Evolutionary conservation across 768 basidiomycete species (phyloP), one percentile per base, ranked within the genome.

Genomic region (Chalciporus sphaerocephalus): DNA sequence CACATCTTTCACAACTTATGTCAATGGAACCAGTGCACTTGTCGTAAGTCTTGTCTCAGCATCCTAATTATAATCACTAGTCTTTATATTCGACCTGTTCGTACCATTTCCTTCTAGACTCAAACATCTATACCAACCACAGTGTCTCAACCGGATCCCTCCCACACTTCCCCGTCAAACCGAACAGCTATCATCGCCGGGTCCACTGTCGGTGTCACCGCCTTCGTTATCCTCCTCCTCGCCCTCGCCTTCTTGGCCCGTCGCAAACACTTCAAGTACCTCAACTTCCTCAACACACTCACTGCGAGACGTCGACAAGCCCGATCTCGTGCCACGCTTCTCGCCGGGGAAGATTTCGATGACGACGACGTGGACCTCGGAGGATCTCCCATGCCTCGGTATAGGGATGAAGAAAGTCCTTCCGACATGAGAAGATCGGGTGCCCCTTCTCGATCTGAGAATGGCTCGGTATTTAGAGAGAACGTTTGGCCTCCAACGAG

Each of bases 401-500:
- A 65, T 25, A 39, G 46, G 5, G 54, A 59, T 21, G 50, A 61
- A 22, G 56, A 52, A 5, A 44, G 54, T 0, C 56, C 63, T 1
- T 58, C 60, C 60, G 63, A 60, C 22, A 20, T 11, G 11, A 28
- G 40, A 2, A 32, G 30, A 15, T 6, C 15, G 5, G 30, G 13
- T 2, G 30, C 30, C 6, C 30, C 13, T 15, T 6, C 30, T 15
- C 36, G 45, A 16, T 68, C 74, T 2, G 74, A 75, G 28, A 58
- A 69, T 2, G 74, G 74, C 1, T 76, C 75, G 0, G 65, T 74
- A 27, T 77, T 78, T 57, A 64, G 67, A 15, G 77, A 78, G 40
- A 72, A 75, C 28, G 9, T 74, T 0, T 75, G 72, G 69, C 68
- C 68, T 1, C 71, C 72, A 0, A 76, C 75, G 1, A 43, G 32